These are phyloP conservation scores for Eucalyptus leucophloia DNA, from an alignment of 345 rosid genomes.

Conservation along the genomic window DNA sequence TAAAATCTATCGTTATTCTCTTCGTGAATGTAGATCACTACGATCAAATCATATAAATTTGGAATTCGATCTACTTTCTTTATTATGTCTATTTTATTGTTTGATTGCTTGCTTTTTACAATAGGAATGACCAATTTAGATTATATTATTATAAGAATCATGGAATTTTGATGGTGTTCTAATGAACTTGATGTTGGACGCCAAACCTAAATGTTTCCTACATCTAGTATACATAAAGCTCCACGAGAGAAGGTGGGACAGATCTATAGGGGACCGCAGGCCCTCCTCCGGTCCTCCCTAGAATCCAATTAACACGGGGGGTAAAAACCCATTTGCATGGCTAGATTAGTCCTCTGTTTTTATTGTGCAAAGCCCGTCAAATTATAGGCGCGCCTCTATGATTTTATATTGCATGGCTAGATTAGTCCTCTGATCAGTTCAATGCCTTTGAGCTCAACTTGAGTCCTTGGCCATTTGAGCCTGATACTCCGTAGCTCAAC, in stretches of 20 bases:
- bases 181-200: no score
- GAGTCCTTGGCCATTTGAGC: not conserved
- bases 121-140: no score
- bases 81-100: no score
- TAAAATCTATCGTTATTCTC: accelerated
- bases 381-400: not conserved
- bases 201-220: no score
- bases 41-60: no score
- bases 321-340: not conserved
- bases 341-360: not conserved
- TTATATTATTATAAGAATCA: no score
- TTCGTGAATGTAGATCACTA: no score
- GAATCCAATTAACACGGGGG: not conserved
- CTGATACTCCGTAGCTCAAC: not conserved
- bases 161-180: no score
- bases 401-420: not conserved
- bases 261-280: not conserved
- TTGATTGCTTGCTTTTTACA: no score
- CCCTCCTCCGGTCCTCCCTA: not conserved
- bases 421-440: not conserved
- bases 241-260: not conserved
- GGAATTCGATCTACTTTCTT: no score
- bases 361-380: not conserved
- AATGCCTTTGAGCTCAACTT: not conserved
- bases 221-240: no score